Evolutionary conservation across 1,284 basidiomycete genomes (phyloP), one percentile per base, ranked within the genome.

Genomic region (Heterobasidion parviporum): DNA sequence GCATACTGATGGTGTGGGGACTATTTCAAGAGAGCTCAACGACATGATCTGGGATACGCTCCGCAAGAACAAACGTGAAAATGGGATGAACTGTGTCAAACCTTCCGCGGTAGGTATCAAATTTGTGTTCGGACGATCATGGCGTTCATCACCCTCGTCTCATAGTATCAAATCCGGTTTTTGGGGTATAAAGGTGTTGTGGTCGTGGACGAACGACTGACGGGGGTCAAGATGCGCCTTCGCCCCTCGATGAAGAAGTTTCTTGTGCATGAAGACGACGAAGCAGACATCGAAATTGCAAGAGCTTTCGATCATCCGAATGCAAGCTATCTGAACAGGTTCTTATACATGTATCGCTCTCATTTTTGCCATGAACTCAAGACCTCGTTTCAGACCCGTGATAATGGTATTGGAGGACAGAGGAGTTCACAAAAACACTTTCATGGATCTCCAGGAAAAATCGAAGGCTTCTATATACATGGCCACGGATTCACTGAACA

Each of bases 171-270:
- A 68, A 85, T 91, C 54, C 79, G 88, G 38, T 85, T 90, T 62
- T 66, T 87, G 32, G 88, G 89, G 7, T 86, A 77, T 64, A 90
- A 89, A 66, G 89, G 88, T 1, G 81, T 92, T 54, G 82, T 92
- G 0, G 76, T 74, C 20, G 74, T 90, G 14, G 86, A 92, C 62
- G 65, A 72, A 38, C 67, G 72, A 45, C 72, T 90, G 38, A 70
- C 74, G 50, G 70, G 74, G 15, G 75, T 82, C 50, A 71, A 72
- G 8, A 83, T 92, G 78, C 72, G 79, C 26, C 61, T 91, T 12
- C 74, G 89, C n/a, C 72, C 75, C 1, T 88, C 84, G 0, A 91
- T 92, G 88, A 75, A 76, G 53, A 93, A 93, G 62, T 93, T 92
- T 61, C 70, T 78, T 2, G 77, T 76, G 2, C 75, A 64, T 4